A percentile compares a stretch with the other conserved stretches of the same genome.
Conservation (phyloP, 768 basidiomycete genomes). For the Russula emetica region DNA sequence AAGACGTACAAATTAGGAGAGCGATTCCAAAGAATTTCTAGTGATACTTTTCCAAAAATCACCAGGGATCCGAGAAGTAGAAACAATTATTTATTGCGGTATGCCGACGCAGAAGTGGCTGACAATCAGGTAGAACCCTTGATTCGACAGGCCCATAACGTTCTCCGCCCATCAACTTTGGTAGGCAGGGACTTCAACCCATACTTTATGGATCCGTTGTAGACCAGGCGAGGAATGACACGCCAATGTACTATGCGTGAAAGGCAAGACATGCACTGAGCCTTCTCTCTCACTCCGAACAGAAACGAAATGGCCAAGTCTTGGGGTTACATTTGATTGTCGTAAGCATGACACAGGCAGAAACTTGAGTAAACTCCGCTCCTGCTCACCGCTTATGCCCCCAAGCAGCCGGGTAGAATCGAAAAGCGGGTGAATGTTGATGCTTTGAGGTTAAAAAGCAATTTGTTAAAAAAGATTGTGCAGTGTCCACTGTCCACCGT, state of each 20-base stretch:
- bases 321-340: background rate
- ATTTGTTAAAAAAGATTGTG: too few species aligned
- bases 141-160: too few species aligned
- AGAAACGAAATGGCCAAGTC: background rate
- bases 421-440: too few species aligned
- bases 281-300: background rate
- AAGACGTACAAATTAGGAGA: background rate
- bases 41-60: background rate
- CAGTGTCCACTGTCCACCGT: too few species aligned
- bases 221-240: too few species aligned
- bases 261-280: too few species aligned
- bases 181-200: too few species aligned
- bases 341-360: background rate
- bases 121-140: background rate
- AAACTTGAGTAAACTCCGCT: background rate
- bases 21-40: background rate
- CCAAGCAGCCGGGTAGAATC: background rate
- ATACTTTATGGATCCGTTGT: too few species aligned
- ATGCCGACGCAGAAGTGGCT: background rate
- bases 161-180: too few species aligned
- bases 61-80: background rate
- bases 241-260: too few species aligned
- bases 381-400: background rate
- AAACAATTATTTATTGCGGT: background rate
- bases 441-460: too few species aligned